phyloP scores from a whole-genome alignment of 2,329 filamentous ascomycete species.

The Neofusicoccum kwambonambiense region DNA sequence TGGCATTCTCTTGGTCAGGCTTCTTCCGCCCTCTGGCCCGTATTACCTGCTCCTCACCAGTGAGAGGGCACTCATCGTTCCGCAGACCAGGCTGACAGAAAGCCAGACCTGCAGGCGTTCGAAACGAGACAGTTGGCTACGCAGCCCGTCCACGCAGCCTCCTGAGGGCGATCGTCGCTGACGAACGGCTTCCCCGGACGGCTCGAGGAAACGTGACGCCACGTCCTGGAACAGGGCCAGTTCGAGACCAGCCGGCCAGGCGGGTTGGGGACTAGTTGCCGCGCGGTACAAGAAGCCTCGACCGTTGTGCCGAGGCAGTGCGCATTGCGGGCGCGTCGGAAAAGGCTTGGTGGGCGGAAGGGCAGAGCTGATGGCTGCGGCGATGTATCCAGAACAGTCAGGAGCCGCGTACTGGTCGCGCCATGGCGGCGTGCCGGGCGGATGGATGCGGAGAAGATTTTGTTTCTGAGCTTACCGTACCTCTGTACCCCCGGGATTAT shows the following conservation, averaged over 20 bases:
- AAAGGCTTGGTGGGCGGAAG: background rate
- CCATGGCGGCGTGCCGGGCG: conserved; percentile 8
- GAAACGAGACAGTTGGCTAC: background rate
- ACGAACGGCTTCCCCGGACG: background rate
- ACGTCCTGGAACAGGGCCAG: background rate
- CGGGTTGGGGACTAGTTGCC: background rate
- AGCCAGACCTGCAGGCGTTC: conserved; percentile 7
- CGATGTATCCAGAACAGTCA: conserved; percentile 11
- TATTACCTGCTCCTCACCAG: background rate
- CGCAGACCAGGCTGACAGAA: background rate
- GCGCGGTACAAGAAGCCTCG: background rate
- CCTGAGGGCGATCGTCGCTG: background rate
- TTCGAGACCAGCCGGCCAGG: background rate
- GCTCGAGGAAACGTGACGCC: background rate
- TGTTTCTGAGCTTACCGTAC: conserved; percentile 10
- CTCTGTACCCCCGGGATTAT: background rate
- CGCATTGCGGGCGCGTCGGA: background rate
- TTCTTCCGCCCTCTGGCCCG: background rate
- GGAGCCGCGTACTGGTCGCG: background rate
- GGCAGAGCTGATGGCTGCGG: background rate
- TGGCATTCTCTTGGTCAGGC: background rate
- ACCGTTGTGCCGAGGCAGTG: conserved; percentile 1
- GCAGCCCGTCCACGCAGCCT: background rate
- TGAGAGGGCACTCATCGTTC: background rate
- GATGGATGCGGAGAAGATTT: conserved; percentile 9